Evolutionary conservation across 768 basidiomycete species (phyloP).

Genomic region (Pleurotus giganteus): DNA sequence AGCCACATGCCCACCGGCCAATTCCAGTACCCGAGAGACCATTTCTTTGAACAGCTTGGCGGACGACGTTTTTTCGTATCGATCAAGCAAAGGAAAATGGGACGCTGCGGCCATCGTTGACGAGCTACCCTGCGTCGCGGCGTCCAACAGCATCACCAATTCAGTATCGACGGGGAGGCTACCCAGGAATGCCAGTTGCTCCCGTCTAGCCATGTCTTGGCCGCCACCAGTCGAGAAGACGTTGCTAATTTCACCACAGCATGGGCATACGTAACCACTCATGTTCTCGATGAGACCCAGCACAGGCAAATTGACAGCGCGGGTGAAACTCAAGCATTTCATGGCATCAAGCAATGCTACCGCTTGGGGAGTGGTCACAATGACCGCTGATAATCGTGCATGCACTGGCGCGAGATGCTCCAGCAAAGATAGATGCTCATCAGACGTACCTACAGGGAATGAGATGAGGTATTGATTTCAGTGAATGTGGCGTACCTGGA

Average conservation of each 20-base stretch:
- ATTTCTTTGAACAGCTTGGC: slow-evolving; percentile 67
- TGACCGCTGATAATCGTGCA: slow-evolving; percentile 73
- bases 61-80: slow-evolving; percentile 69
- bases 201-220: slow-evolving; percentile 77
- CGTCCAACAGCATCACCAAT: slow-evolving; percentile 83
- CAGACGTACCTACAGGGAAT: slow-evolving; percentile 79
- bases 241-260: slow-evolving; percentile 93
- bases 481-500: slow-evolving; percentile 62
- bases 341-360: slow-evolving; percentile 93
- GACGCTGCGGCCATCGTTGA: slow-evolving; percentile 4
- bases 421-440: slow-evolving; percentile 94
- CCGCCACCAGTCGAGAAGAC: slow-evolving; percentile 95
- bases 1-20: slow-evolving; percentile 14
- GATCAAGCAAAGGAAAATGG: slow-evolving; percentile 51
- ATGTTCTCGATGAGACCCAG: slow-evolving; percentile 96
- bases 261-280: slow-evolving; percentile 97
- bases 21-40: slow-evolving; percentile 19
- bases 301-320: slow-evolving; percentile 80
- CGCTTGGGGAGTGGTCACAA: slow-evolving; percentile 97
- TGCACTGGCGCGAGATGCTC: slow-evolving; percentile 90
- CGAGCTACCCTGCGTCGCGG: slow-evolving; percentile 36
- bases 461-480: slow-evolving; percentile 7
- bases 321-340: slow-evolving; percentile 96
- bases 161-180: slow-evolving; percentile 92
- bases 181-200: slow-evolving; percentile 77